Evolutionary conservation across 768 basidiomycete genomes (phyloP), one percentile per base, ranked within the genome.

Genomic region (Lactarius pseudohatsudake): DNA sequence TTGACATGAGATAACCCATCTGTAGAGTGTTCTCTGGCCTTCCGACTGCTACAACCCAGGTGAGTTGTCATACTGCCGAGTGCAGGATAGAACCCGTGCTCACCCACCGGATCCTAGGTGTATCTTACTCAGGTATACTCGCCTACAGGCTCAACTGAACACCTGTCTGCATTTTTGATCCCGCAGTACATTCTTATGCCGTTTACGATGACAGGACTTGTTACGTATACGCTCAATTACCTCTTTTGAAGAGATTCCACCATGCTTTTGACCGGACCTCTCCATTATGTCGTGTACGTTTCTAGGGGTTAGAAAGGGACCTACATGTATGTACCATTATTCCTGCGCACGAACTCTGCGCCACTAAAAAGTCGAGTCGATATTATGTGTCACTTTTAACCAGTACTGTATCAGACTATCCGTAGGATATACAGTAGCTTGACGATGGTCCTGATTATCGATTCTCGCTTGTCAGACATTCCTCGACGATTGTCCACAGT

Each of bases 41-140:
- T 36, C 69, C 69, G 3, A 61, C 67, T 2, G 64, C 67, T 16
- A 69, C 69, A 34, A 70, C 58, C 2, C 69, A 67, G 62, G 68
- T 67, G 26, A 32, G 57, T 9, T 34, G 10, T 16, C 28, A 26
- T 59, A 36, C 34, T 30, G 1, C 30, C 16, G 4, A n/a, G 13
- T 3, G 47, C 50, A 10, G 28, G 32, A 60, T 20, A 45, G 43
- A 6, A 62, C 7, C 20, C 32, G 63, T 15, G 54, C 30, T 22
- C 64, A 60, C 41, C 41, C 4, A 28, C 38, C 15, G 11, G 47
- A 13, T 34, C 63, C 41, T 69, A 88, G 82, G 86, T 89, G 0
- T 82, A 81, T 64, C 75, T 89, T 43, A 88, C 86, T 1, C 87
- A 90, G 70, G 82, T 86, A 10, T 84, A 87, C 71, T 88, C 86